Percentiles rank a stretch among this genome's conserved stretches.
These are phyloP conservation scores for Tilletiaria anomala DNA, from an alignment of 1,284 basidiomycete genomes.

Conservation along the genomic window DNA sequence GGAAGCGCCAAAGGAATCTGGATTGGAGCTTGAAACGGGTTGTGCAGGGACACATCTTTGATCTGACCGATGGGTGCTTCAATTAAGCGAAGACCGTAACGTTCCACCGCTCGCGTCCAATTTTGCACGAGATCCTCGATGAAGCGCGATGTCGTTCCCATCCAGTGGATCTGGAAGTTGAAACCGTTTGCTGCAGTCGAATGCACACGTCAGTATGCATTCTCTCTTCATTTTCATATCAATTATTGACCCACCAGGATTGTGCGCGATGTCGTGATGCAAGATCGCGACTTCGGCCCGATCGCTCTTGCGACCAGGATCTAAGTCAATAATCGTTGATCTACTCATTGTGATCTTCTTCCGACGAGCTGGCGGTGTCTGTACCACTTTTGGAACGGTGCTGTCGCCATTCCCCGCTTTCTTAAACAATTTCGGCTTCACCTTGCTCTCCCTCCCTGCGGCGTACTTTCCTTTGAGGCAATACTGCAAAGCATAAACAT, in stretches of 20 bases:
- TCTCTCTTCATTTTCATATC: neutral
- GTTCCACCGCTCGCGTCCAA: conserved; percentile 72
- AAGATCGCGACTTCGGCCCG: conserved; percentile 35
- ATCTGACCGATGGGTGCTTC: conserved; percentile 47
- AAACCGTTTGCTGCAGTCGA: conserved; percentile 28
- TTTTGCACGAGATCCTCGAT: conserved; percentile 76
- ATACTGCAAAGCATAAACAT: no score
- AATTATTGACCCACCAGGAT: conserved; percentile 10
- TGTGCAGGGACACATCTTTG: conserved; percentile 32
- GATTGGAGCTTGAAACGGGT: conserved; percentile 35
- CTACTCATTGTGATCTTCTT: no score
- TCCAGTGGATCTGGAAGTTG: conserved; percentile 73
- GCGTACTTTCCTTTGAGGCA: no score
- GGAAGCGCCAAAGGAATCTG: conserved; percentile 26
- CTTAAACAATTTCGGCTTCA: no score
- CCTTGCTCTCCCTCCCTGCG: no score
- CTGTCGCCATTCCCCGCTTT: no score
- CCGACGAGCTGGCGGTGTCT: no score
- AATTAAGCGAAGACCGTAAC: conserved; percentile 78
- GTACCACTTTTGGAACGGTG: no score
- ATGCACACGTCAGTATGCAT: neutral
- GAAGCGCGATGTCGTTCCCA: conserved; percentile 84
- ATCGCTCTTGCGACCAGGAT: no score
- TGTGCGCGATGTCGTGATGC: conserved; percentile 38
- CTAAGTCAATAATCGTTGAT: no score